phyloP scores from a whole-genome alignment of 345 rosid genomes.

The Eucalyptus tenuipes region DNA sequence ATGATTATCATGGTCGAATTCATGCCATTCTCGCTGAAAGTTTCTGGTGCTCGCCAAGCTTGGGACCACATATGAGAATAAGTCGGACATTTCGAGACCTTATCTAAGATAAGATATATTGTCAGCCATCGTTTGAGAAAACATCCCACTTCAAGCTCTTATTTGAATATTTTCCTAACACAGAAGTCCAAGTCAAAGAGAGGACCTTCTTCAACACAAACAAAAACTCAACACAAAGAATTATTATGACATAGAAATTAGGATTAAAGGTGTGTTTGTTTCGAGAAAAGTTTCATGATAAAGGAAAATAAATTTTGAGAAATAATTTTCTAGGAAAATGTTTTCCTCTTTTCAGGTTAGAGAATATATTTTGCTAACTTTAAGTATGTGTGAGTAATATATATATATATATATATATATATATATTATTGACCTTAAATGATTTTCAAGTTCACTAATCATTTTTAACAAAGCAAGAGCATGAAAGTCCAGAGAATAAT shows the following conservation, averaged over 20 bases:
- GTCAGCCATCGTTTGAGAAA: neutral
- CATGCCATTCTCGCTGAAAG: neutral
- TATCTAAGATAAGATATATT: neutral
- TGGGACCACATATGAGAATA: neutral
- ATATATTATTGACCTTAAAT: too few species aligned
- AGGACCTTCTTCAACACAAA: neutral
- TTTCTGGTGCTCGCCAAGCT: neutral
- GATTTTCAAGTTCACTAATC: neutral
- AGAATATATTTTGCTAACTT: too few species aligned
- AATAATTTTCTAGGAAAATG: neutral
- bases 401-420: too few species aligned
- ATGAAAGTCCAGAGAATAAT: neutral
- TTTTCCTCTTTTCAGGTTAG: too few species aligned
- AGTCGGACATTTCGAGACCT: neutral
- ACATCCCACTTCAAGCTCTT: neutral
- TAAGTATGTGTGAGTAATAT: neutral
- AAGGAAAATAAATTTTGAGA: neutral
- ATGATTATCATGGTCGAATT: neutral
- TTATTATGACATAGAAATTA: too few species aligned
- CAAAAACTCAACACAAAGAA: too few species aligned
- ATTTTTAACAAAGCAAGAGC: neutral
- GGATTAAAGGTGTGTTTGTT: too few species aligned
- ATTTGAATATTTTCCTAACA: neutral
- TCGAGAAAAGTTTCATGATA: too few species aligned
- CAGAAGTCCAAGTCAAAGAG: neutral